phyloP scores from a whole-genome alignment of 1,284 basidiomycete genomes.

The Ustilago hordei region DNA sequence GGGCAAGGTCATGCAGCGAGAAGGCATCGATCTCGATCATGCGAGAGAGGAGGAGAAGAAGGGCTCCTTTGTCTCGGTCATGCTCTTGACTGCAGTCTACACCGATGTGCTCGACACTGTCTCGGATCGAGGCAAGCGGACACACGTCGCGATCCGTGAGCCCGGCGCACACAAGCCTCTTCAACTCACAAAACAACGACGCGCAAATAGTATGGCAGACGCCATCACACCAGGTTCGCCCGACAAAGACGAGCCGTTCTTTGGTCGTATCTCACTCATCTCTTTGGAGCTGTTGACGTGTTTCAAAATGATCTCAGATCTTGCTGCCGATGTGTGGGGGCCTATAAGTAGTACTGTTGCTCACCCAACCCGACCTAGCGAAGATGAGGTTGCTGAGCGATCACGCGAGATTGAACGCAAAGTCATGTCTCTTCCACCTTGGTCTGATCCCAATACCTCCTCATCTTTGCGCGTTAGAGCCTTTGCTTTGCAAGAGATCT shows the following conservation, averaged over 20 bases:
- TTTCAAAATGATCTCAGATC: conserved; percentile 51
- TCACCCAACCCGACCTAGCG: conserved; percentile 22
- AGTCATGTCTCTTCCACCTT: conserved; percentile 39
- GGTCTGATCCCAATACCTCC: conserved; percentile 41
- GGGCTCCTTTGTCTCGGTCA: conserved; percentile 33
- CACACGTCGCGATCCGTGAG: conserved; percentile 25
- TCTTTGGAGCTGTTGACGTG: conserved; percentile 47
- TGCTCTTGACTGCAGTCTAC: conserved; percentile 47
- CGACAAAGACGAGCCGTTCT: conserved; percentile 41
- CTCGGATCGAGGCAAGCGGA: conserved; percentile 32
- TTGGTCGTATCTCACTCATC: conserved; percentile 38
- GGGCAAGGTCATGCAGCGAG: conserved; percentile 38
- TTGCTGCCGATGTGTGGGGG: conserved; percentile 52
- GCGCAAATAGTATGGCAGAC: conserved; percentile 4
- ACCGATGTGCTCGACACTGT: conserved; percentile 47
- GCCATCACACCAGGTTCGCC: background rate
- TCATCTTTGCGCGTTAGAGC: conserved; percentile 40
- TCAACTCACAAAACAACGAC: conserved; percentile 8
- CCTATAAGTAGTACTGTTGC: conserved; percentile 18
- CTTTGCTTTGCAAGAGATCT: conserved; percentile 55
- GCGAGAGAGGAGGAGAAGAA: conserved; percentile 40
- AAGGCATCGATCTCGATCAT: conserved; percentile 42
- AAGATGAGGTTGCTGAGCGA: conserved; percentile 28
- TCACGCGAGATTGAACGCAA: conserved; percentile 40
- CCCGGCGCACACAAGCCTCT: background rate